Evolutionary conservation across 768 basidiomycete species (phyloP).

Genomic region (Naganishia vishniacii): DNA sequence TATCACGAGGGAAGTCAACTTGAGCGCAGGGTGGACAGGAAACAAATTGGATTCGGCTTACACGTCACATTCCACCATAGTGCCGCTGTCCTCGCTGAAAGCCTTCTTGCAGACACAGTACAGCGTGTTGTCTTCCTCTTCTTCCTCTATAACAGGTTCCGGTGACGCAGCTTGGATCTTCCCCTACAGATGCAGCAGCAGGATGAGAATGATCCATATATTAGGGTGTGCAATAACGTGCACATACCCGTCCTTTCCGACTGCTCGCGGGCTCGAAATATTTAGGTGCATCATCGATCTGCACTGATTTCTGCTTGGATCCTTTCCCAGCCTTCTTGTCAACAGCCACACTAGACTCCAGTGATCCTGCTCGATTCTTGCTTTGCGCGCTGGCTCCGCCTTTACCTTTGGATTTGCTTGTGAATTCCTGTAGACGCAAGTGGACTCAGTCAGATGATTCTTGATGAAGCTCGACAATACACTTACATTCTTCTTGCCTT

Average conservation of each 20-base stretch:
- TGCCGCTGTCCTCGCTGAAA: slow-evolving; percentile 38
- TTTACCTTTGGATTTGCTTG: slow-evolving; percentile 10
- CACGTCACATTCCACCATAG: slow-evolving; percentile 42
- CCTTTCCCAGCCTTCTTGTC: slow-evolving; percentile 4
- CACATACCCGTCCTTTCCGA: slow-evolving; percentile 16
- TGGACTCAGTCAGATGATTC: not conserved
- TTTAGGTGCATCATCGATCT: slow-evolving; percentile 8
- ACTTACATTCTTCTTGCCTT: slow-evolving; percentile 17
- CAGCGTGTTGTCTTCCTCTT: slow-evolving; percentile 25
- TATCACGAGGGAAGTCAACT: not conserved
- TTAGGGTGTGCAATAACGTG: not conserved
- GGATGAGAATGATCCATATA: not conserved
- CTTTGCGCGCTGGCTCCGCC: not conserved
- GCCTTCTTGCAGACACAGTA: slow-evolving; percentile 42
- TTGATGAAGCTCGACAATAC: not conserved
- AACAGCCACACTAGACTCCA: not conserved
- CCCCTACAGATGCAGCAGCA: not conserved
- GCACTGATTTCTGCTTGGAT: slow-evolving; percentile 10
- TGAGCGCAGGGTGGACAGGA: no score
- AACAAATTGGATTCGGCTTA: no score
- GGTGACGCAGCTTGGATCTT: slow-evolving; percentile 1
- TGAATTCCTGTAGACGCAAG: not conserved
- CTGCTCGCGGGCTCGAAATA: slow-evolving; percentile 8
- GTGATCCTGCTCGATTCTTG: slow-evolving; percentile 5
- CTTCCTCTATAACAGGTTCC: slow-evolving; percentile 12